phyloP scores from a whole-genome alignment of 768 basidiomycete genomes.

The Tricholoma sp. region DNA sequence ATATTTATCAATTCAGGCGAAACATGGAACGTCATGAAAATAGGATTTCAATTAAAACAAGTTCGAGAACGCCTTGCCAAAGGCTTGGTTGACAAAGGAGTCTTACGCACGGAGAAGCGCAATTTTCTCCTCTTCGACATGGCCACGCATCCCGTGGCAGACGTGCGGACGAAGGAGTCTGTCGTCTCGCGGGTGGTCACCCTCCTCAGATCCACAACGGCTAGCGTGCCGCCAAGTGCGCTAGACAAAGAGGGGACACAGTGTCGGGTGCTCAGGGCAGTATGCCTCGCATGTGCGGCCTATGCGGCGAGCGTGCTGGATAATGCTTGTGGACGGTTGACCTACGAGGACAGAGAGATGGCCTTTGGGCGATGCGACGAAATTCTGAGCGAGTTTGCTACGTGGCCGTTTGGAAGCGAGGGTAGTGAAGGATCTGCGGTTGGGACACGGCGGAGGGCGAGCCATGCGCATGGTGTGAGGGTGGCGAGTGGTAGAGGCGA shows the following conservation, averaged over 20 bases:
- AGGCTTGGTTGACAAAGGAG: slow-evolving; percentile 95
- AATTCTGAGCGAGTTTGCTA: slow-evolving; percentile 83
- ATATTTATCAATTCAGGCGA: slow-evolving; percentile 55
- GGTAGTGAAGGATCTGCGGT: slow-evolving; percentile 23
- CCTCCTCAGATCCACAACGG: slow-evolving; percentile 78
- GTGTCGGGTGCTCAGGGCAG: slow-evolving; percentile 73
- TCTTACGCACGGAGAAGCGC: slow-evolving; percentile 97
- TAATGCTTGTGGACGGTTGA: slow-evolving; percentile 83
- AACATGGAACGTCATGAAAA: slow-evolving; percentile 99
- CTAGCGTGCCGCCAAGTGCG: slow-evolving; percentile 70
- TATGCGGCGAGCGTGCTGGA: slow-evolving; percentile 95
- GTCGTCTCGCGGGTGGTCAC: slow-evolving; percentile 72
- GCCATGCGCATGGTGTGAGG: slow-evolving; percentile 22
- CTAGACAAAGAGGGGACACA: slow-evolving; percentile 75
- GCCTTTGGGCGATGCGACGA: slow-evolving; percentile 95
- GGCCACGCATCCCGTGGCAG: slow-evolving; percentile 98
- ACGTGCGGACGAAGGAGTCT: slow-evolving; percentile 83
- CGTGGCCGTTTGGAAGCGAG: slow-evolving; percentile 76
- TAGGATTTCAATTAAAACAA: slow-evolving; percentile 97
- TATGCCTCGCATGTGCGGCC: slow-evolving; percentile 84
- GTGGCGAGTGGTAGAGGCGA: slow-evolving; percentile 54
- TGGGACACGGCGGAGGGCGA: background rate
- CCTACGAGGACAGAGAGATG: slow-evolving; percentile 89
- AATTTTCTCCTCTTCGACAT: slow-evolving; percentile 99
- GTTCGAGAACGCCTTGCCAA: slow-evolving; percentile 97